These are phyloP conservation scores for Colletotrichum lupini DNA, from an alignment of 2,329 filamentous ascomycete species.

Conservation along the genomic window DNA sequence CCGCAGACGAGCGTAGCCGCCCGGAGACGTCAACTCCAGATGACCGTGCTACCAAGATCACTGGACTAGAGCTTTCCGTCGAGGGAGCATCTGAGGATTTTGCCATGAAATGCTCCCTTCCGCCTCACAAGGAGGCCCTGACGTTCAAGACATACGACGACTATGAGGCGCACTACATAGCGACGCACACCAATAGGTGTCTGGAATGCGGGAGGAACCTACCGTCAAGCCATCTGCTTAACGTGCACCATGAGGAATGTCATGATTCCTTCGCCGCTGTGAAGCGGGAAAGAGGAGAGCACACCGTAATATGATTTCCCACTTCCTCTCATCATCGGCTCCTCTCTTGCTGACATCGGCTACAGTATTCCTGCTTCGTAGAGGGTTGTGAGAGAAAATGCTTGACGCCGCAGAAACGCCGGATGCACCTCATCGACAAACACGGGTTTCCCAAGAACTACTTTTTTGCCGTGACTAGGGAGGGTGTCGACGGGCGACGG, in stretches of 20 bases:
- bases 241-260: slow-evolving; percentile 88
- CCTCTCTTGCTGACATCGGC: slow-evolving; percentile 32
- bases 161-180: slow-evolving; percentile 88
- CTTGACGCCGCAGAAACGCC: slow-evolving; percentile 83
- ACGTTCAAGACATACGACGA: slow-evolving; percentile 80
- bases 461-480: slow-evolving; percentile 87
- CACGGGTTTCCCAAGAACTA: slow-evolving; percentile 91
- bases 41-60: slow-evolving; percentile 62
- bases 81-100: slow-evolving; percentile 47
- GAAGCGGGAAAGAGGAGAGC: slow-evolving; percentile 82
- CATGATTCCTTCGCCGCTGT: slow-evolving; percentile 85
- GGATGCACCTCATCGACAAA: slow-evolving; percentile 92
- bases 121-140: slow-evolving; percentile 78
- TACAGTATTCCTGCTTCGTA: slow-evolving; percentile 87
- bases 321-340: background rate
- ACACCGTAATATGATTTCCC: slow-evolving; percentile 68
- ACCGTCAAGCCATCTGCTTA: slow-evolving; percentile 82
- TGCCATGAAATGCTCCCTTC: slow-evolving; percentile 82
- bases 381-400: slow-evolving; percentile 89
- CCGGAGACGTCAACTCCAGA: slow-evolving; percentile 32
- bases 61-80: slow-evolving; percentile 65
- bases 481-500: slow-evolving; percentile 86
- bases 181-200: slow-evolving; percentile 86
- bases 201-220: slow-evolving; percentile 88
- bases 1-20: slow-evolving; percentile 31